Conservation (phyloP, 2,329 filamentous ascomycete species). For the Oidium heveae region DNA sequence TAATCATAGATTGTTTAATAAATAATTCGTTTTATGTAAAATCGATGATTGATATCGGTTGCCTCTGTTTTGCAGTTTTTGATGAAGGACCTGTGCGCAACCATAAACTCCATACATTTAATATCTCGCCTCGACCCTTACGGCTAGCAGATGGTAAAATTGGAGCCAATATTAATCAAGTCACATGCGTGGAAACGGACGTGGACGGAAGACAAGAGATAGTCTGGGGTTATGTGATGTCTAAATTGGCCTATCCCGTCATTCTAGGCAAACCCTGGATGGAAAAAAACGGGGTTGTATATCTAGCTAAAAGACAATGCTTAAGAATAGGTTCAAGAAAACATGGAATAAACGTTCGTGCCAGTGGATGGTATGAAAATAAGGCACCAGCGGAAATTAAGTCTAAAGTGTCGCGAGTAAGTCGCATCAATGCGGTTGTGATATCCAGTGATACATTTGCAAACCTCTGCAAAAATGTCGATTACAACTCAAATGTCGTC, state of each 20-base stretch:
- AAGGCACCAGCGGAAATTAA: not conserved
- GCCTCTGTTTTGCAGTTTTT: too few species aligned
- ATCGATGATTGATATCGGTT: too few species aligned
- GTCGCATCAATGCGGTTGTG: too few species aligned
- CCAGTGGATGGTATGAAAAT: not conserved
- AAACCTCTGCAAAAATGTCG: too few species aligned
- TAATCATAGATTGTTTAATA: too few species aligned
- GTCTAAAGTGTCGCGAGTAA: not conserved
- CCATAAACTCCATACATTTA: not conserved
- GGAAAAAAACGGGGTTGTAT: not conserved
- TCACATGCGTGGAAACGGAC: not conserved
- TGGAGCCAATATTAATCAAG: not conserved
- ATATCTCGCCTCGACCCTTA: not conserved
- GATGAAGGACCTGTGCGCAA: too few species aligned
- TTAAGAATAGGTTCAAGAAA: not conserved
- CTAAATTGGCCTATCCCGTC: not conserved
- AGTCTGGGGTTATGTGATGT: not conserved
- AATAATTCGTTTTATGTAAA: too few species aligned
- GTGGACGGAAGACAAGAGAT: too few species aligned
- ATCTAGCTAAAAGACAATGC: too few species aligned
- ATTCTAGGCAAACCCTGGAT: not conserved
- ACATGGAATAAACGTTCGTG: not conserved
- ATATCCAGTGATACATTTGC: too few species aligned
- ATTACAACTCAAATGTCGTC: too few species aligned
- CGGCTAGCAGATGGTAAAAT: not conserved